phyloP scores from a whole-genome alignment of 495 filamentous ascomycete species.

The Talaromyces adpressus region DNA sequence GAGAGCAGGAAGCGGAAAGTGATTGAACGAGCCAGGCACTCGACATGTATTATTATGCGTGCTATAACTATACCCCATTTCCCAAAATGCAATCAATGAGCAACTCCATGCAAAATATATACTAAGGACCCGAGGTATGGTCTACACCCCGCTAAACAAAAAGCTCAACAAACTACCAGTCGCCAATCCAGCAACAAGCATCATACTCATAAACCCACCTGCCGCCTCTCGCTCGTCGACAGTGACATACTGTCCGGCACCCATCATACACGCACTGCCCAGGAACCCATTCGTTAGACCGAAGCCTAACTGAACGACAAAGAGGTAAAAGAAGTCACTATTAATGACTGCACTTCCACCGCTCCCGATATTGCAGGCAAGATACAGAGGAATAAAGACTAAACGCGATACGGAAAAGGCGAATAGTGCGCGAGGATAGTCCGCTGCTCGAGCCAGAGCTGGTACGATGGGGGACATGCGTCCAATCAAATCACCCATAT shows the following conservation, averaged over 20 bases:
- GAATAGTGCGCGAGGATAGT: slow-evolving; percentile 58
- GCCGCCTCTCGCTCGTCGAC: slow-evolving; percentile 77
- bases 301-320: slow-evolving; percentile 75
- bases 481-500: slow-evolving; percentile 75
- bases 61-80: background rate
- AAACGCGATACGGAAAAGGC: slow-evolving; percentile 53
- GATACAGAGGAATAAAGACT: slow-evolving; percentile 75
- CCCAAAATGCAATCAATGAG: background rate
- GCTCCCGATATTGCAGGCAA: slow-evolving; percentile 78
- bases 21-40: background rate
- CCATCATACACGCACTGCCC: slow-evolving; percentile 84
- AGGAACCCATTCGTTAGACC: slow-evolving; percentile 83
- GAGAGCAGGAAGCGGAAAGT: background rate
- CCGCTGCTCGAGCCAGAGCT: slow-evolving; percentile 44
- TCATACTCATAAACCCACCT: slow-evolving; percentile 90
- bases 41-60: background rate
- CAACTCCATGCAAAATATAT: background rate
- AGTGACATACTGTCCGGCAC: slow-evolving; percentile 68
- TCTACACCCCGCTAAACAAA: slow-evolving; percentile 42
- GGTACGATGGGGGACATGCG: slow-evolving; percentile 63
- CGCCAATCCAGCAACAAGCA: slow-evolving; percentile 75
- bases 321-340: slow-evolving; percentile 83
- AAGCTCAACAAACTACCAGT: slow-evolving; percentile 88
- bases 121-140: background rate
- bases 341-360: slow-evolving; percentile 54